Evolutionary conservation across 805 yeast genomes (phyloP).

Genomic region (Torulaspora microellipsoides): DNA sequence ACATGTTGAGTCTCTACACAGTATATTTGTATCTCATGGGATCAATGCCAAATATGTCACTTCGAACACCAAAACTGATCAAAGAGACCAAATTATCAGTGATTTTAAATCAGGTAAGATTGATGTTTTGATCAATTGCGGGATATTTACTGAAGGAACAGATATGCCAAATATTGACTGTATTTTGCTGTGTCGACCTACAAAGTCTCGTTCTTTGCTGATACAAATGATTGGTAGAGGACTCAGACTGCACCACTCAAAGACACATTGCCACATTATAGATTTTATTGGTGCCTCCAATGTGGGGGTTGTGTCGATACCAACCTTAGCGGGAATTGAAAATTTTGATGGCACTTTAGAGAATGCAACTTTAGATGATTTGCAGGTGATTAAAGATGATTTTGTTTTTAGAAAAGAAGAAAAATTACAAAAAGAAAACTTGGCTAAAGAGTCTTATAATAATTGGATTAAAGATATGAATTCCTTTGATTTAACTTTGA

Average conservation of each 20-base stretch:
- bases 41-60: constrained; percentile 69
- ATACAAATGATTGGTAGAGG: constrained; percentile 94
- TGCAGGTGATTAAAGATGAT: constrained; percentile 26
- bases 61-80: constrained; percentile 52
- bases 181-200: constrained; percentile 72
- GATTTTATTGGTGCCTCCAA: constrained; percentile 67
- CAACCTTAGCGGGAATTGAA: constrained; percentile 43
- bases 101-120: constrained; percentile 60
- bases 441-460: constrained; percentile 9
- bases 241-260: constrained; percentile 56
- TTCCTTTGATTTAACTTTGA: constrained; percentile 34
- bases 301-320: constrained; percentile 52
- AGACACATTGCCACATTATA: constrained; percentile 64
- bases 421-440: constrained; percentile 14
- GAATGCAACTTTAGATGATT: constrained; percentile 34
- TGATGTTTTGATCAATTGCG: constrained; percentile 79
- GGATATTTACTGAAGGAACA: constrained; percentile 90
- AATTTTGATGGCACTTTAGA: constrained; percentile 22
- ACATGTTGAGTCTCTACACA: constrained; percentile 56
- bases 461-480: constrained; percentile 14
- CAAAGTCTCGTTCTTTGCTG: constrained; percentile 64
- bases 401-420: constrained; percentile 9
- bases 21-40: constrained; percentile 52
- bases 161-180: constrained; percentile 89
- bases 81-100: constrained; percentile 48